Evolutionary conservation across 1,284 basidiomycete species (phyloP).

Genomic region (Puccinia polysora): DNA sequence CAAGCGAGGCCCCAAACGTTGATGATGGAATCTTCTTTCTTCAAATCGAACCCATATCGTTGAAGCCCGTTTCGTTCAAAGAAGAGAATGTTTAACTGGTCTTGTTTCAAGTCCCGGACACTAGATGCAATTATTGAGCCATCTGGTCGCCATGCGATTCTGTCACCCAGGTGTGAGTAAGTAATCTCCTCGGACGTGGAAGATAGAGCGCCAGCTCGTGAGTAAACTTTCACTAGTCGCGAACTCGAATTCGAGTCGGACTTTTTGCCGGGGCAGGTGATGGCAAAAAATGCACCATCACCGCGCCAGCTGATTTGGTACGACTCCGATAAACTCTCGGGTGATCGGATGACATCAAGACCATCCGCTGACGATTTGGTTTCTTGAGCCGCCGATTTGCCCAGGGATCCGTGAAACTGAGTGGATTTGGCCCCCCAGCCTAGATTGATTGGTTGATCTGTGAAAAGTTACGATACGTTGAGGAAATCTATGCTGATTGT

Average conservation of each 20-base stretch:
- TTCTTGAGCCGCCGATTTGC: conserved; percentile 70
- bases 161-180: conserved; percentile 69
- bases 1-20: conserved; percentile 72
- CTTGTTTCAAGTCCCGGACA: conserved; percentile 67
- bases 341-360: conserved; percentile 56
- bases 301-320: conserved; percentile 24
- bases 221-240: conserved; percentile 72
- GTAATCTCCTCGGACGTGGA: conserved; percentile 74
- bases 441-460: conserved; percentile 33
- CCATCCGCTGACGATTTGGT: conserved; percentile 29
- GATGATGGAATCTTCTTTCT: conserved; percentile 60
- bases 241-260: conserved; percentile 65
- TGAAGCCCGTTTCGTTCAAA: conserved; percentile 91
- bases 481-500: background rate
- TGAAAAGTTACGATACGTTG: background rate
- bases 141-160: conserved; percentile 78
- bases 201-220: conserved; percentile 69
- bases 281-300: conserved; percentile 27
- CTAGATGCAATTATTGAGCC: conserved; percentile 81
- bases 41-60: conserved; percentile 79
- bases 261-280: conserved; percentile 55
- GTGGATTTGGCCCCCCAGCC: conserved; percentile 95
- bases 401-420: conserved; percentile 93
- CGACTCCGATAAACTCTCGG: conserved; percentile 51
- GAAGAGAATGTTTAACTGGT: conserved; percentile 73